phyloP scores from a whole-genome alignment of 257 asterid species.

The Dorcoceras hygrometricum region DNA sequence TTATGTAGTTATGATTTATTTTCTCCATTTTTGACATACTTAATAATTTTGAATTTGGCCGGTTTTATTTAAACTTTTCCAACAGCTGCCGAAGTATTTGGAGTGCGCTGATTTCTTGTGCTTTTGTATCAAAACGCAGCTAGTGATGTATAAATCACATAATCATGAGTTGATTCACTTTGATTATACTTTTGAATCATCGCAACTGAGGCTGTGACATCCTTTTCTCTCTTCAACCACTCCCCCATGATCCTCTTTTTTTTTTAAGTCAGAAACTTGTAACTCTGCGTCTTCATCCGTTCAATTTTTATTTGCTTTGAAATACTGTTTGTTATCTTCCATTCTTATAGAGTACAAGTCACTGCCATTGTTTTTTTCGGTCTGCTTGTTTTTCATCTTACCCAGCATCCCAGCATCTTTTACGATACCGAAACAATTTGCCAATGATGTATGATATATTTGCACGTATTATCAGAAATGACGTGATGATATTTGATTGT shows the following conservation, averaged over 20 bases:
- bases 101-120: too few species aligned
- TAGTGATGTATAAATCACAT: too few species aligned
- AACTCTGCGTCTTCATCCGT: background rate
- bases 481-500: slow-evolving; percentile 4
- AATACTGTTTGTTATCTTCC: too few species aligned
- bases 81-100: background rate
- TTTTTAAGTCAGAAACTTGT: too few species aligned
- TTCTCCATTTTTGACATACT: too few species aligned
- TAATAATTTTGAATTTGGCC: too few species aligned
- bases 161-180: background rate
- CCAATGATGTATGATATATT: slow-evolving; percentile 1
- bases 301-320: too few species aligned
- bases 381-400: background rate
- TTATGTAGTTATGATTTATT: too few species aligned
- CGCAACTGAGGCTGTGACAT: background rate
- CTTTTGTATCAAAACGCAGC: background rate
- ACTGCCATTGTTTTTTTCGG: too few species aligned
- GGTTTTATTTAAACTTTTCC: too few species aligned
- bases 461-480: slow-evolving; percentile 16
- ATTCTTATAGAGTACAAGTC: too few species aligned
- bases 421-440: background rate
- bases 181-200: background rate
- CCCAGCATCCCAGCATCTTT: background rate
- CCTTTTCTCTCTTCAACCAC: background rate
- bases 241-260: background rate